These are phyloP conservation scores for Tricholoma saponaceum DNA, from an alignment of 768 basidiomycete genomes.

Conservation along the genomic window DNA sequence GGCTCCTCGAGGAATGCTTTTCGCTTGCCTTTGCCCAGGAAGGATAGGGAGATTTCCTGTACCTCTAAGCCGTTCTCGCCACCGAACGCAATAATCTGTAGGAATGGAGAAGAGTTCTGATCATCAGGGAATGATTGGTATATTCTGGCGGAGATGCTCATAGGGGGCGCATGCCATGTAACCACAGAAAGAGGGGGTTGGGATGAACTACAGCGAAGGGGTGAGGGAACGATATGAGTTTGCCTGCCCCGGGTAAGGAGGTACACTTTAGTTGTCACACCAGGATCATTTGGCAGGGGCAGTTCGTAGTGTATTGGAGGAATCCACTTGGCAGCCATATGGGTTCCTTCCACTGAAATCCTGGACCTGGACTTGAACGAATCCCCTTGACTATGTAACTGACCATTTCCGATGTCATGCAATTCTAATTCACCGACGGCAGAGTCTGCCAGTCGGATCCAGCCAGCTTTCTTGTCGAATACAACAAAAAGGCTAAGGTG, in stretches of 20 bases:
- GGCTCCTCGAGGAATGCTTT: conserved; percentile 39
- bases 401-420: conserved; percentile 35
- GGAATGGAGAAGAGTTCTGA: conserved; percentile 33
- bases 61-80: conserved; percentile 71
- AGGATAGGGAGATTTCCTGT: conserved; percentile 58
- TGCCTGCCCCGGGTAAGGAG: conserved; percentile 66
- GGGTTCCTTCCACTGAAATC: conserved; percentile 24
- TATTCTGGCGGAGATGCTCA: conserved; percentile 49
- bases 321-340: conserved; percentile 44
- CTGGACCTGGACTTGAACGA: conserved; percentile 26
- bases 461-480: conserved; percentile 86
- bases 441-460: conserved; percentile 78
- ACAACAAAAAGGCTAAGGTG: conserved; percentile 78
- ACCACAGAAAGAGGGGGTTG: conserved; percentile 50
- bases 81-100: conserved; percentile 65
- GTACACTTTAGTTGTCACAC: conserved; percentile 41
- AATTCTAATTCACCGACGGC: conserved; percentile 77
- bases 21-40: conserved; percentile 49
- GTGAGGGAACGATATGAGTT: conserved; percentile 65
- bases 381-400: conserved; percentile 19
- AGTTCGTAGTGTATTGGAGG: conserved; percentile 45
- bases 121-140: conserved; percentile 29
- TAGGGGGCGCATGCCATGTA: conserved; percentile 57
- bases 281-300: conserved; percentile 30
- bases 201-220: conserved; percentile 51